Evolutionary conservation across 2,329 filamentous ascomycete genomes (phyloP).

Genomic region (Allantophomopsis cytisporea): DNA sequence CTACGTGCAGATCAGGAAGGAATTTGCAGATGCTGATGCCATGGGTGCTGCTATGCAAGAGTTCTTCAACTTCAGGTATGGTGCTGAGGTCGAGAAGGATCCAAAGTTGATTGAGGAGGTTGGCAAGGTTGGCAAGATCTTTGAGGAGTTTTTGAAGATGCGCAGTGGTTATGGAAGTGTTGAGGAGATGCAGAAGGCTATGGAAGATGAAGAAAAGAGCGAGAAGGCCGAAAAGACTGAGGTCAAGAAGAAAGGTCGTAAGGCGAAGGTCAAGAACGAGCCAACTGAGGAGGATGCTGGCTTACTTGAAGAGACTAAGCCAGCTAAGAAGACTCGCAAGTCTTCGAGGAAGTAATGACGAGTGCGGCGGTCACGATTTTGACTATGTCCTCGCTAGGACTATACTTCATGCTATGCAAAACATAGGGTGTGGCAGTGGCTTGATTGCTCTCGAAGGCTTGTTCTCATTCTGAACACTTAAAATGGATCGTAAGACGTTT

Average conservation of each 20-base stretch:
- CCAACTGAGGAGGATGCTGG: slow-evolving; percentile 7
- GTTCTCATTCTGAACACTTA: no score
- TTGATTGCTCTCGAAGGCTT: no score
- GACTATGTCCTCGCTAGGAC: no score
- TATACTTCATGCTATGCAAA: no score
- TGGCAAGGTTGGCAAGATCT: no score
- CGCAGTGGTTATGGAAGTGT: slow-evolving; percentile 12
- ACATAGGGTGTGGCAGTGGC: no score
- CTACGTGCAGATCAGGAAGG: slow-evolving; percentile 15
- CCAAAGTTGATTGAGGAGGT: slow-evolving; percentile 10
- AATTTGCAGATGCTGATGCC: slow-evolving; percentile 7
- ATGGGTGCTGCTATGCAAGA: no score
- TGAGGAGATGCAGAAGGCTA: slow-evolving; percentile 10
- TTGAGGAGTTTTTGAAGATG: slow-evolving; percentile 5
- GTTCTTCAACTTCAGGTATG: no score
- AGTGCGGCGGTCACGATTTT: no score
- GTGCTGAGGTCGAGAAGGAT: slow-evolving; percentile 16
- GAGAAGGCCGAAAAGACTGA: slow-evolving; percentile 14
- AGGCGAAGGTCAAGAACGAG: slow-evolving; percentile 11
- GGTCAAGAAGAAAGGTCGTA: slow-evolving; percentile 17
- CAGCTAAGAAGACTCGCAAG: slow-evolving; percentile 11
- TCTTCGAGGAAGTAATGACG: no score
- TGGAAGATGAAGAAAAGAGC: slow-evolving; percentile 13
- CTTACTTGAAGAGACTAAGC: no score
- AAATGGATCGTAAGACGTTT: no score